Evolutionary conservation across 129 eudicot genomes (phyloP), one percentile per base, ranked within the genome.

Genomic region (Pulicaria dysenterica): DNA sequence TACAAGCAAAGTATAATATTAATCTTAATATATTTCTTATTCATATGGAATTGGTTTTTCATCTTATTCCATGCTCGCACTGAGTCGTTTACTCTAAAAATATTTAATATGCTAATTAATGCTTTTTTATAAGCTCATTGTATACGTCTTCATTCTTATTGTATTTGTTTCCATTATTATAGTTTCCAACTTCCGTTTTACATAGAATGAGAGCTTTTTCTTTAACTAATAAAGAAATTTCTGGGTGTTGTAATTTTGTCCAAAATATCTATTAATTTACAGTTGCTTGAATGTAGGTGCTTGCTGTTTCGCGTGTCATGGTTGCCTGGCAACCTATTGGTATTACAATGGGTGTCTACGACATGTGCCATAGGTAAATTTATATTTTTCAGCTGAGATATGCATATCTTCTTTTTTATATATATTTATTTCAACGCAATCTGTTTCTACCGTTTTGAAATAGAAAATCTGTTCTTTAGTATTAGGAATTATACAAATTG

Each of bases 261-360:
- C 31, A 24, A 24, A 24, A 6, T 7, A 13, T 61, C 1, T 34
- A 51, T 50, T 13, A 40, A 48, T 43, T 63, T 49, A 60, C 40
- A 73, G 73, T 9, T 56, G 58, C 60, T 14, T 72, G 63, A 73
- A 68, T 34, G 37, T 75, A 95, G 99, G 99, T 95, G 75, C 99
- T 95, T 83, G 99, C 99, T 12, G 97, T 91, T 82, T 95, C 99
- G 16, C 91, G 99, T 64, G 91, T 95, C 49, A 91, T 95, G 97
- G 99, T 95, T 72, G 97, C 99, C 13, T 95, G 99, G 99, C 96
- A 86, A 78, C 99, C 99, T 44, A 91, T 95, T 79, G 99, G 99
- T 76, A 95, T 95, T 66, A 67, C 91, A 51, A 95, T 95, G 99
- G 99, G 99, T 77, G 99, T 90, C 63, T 95, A 95, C 38, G 99